Evolutionary conservation across 768 basidiomycete species (phyloP).

Genomic region (Leccinum imitatum): DNA sequence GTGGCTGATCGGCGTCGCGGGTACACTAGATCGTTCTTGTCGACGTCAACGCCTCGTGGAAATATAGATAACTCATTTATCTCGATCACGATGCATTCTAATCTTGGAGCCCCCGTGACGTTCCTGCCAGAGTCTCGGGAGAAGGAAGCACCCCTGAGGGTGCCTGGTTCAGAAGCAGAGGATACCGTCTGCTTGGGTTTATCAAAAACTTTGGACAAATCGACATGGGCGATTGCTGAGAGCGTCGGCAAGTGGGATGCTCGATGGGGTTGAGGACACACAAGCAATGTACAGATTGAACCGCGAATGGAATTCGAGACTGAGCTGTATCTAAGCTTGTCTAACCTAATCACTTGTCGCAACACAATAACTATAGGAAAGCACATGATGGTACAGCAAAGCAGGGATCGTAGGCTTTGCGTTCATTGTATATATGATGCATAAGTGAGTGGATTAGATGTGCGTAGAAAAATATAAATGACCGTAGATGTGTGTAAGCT

Average conservation of each 20-base stretch:
- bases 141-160: conserved; percentile 36
- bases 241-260: conserved; percentile 42
- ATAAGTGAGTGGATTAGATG: conserved; percentile 38
- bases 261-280: conserved; percentile 38
- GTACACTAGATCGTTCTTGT: conserved; percentile 11
- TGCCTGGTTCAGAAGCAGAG: conserved; percentile 50
- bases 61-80: conserved; percentile 15
- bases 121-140: conserved; percentile 40
- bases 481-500: conserved; percentile 18
- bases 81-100: conserved; percentile 35
- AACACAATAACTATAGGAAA: conserved; percentile 31
- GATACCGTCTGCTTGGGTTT: conserved; percentile 52
- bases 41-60: not conserved
- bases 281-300: not conserved
- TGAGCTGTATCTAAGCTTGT: conserved; percentile 9
- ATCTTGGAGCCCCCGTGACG: conserved; percentile 47
- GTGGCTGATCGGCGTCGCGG: not conserved
- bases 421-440: conserved; percentile 33
- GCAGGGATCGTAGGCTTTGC: conserved; percentile 23
- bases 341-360: conserved; percentile 35
- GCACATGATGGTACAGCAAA: conserved; percentile 36
- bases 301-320: conserved; percentile 33
- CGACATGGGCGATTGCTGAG: conserved; percentile 46
- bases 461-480: conserved; percentile 24
- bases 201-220: conserved; percentile 13